phyloP scores from a whole-genome alignment of 257 asterid genomes.

The Fraxinus quadrangulata region DNA sequence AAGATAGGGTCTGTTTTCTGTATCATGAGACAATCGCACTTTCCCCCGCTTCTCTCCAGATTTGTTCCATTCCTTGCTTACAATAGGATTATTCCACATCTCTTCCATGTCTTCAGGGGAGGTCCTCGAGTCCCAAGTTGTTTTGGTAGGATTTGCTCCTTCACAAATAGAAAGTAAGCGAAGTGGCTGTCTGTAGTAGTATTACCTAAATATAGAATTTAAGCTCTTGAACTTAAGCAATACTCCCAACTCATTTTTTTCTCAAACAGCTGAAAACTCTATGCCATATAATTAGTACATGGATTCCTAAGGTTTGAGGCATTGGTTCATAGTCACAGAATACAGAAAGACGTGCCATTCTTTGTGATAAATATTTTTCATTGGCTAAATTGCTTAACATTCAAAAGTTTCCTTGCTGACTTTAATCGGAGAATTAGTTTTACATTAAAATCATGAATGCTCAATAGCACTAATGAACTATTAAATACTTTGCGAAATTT shows the following conservation, averaged over 20 bases:
- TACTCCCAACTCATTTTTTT: slow-evolving; percentile 2
- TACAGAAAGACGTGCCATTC: not conserved
- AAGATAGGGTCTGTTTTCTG: slow-evolving; percentile 73
- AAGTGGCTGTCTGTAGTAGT: not conserved
- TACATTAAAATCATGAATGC: not conserved
- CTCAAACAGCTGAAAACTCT: not conserved
- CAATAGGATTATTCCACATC: slow-evolving; percentile 71
- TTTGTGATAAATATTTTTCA: slow-evolving; percentile 13
- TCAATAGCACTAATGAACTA: not conserved
- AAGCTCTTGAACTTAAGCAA: slow-evolving; percentile 16
- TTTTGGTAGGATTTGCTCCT: slow-evolving; percentile 41
- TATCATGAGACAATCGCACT: slow-evolving; percentile 77
- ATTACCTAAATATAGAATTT: not conserved
- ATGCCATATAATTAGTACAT: not conserved
- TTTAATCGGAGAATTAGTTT: not conserved
- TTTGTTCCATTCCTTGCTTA: slow-evolving; percentile 84
- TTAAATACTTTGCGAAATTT: not conserved
- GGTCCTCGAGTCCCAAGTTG: slow-evolving; percentile 91
- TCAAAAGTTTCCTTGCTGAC: not conserved
- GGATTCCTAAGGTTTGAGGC: not conserved
- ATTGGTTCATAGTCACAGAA: not conserved
- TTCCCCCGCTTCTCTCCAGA: slow-evolving; percentile 78
- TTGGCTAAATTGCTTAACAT: slow-evolving; percentile 13
- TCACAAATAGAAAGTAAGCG: slow-evolving; percentile 24
- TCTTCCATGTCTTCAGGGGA: slow-evolving; percentile 81